These are phyloP conservation scores for Fragilaria radians DNA, from an alignment of 108 stramenopile species.

Conservation along the genomic window DNA sequence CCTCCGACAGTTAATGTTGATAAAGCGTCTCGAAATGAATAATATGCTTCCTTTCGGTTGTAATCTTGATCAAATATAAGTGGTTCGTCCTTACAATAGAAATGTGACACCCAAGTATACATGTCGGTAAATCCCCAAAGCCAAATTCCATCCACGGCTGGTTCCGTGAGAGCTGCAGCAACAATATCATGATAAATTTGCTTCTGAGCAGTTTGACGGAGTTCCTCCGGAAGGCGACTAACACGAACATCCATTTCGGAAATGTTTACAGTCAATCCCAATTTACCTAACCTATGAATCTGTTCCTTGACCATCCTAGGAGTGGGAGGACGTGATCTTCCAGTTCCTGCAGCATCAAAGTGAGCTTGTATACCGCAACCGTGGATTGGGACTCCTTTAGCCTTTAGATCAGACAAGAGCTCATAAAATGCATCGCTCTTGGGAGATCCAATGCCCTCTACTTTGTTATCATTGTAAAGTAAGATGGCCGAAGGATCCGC, in stretches of 20 bases:
- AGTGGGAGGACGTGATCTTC: slow-evolving; percentile 71
- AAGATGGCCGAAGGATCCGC: slow-evolving; percentile 86
- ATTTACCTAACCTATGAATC: slow-evolving; percentile 77
- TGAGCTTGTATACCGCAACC: slow-evolving; percentile 90
- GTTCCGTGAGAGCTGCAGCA: slow-evolving; percentile 80
- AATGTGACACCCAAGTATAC: slow-evolving; percentile 85
- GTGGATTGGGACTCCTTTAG: slow-evolving; percentile 75
- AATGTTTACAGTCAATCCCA: slow-evolving; percentile 86
- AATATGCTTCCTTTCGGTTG: slow-evolving; percentile 51
- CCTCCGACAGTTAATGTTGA: slow-evolving; percentile 51
- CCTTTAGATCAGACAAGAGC: slow-evolving; percentile 57
- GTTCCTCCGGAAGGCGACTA: slow-evolving; percentile 35
- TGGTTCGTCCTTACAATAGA: slow-evolving; percentile 79
- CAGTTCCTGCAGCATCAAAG: slow-evolving; percentile 75
- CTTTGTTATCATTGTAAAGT: slow-evolving; percentile 94
- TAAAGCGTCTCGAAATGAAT: slow-evolving; percentile 62
- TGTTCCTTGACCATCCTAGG: slow-evolving; percentile 86
- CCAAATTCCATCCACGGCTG: slow-evolving; percentile 83
- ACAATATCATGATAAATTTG: slow-evolving; percentile 84
- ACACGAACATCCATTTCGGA: slow-evolving; percentile 93
- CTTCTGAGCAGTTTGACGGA: slow-evolving; percentile 51
- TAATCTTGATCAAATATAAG: slow-evolving; percentile 77
- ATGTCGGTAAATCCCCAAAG: slow-evolving; percentile 90
- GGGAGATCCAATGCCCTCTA: slow-evolving; percentile 74
- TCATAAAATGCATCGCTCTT: slow-evolving; percentile 85